phyloP scores from a whole-genome alignment of 768 basidiomycete genomes.

The Lentinus brumalis region DNA sequence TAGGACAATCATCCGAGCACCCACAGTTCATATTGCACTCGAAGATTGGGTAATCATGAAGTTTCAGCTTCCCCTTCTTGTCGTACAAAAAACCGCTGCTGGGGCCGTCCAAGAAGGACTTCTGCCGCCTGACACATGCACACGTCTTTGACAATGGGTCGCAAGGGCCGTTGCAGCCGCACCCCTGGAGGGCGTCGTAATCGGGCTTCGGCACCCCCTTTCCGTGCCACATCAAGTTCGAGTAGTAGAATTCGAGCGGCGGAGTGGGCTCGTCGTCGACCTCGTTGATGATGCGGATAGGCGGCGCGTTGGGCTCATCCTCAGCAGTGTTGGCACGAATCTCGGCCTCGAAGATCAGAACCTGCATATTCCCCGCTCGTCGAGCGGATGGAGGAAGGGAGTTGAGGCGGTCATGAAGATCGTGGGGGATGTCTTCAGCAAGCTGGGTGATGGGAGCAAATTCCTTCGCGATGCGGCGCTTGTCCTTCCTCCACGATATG shows the following conservation, averaged over 20 bases:
- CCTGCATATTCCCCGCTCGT: slow-evolving; percentile 42
- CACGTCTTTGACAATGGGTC: slow-evolving; percentile 76
- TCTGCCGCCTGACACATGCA: slow-evolving; percentile 64
- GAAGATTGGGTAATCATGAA: slow-evolving; percentile 63
- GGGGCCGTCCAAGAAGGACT: slow-evolving; percentile 39
- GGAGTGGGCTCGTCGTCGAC: slow-evolving; percentile 73
- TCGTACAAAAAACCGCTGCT: slow-evolving; percentile 70
- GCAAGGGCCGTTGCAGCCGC: slow-evolving; percentile 75
- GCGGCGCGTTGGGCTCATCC: slow-evolving; percentile 71
- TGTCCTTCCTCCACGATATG: slow-evolving; percentile 24
- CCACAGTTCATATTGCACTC: slow-evolving; percentile 86
- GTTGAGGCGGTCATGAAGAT: slow-evolving; percentile 69
- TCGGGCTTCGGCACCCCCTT: slow-evolving; percentile 71
- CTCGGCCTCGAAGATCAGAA: slow-evolving; percentile 60
- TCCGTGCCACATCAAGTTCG: slow-evolving; percentile 78
- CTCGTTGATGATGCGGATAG: slow-evolving; percentile 66
- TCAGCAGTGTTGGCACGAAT: slow-evolving; percentile 65
- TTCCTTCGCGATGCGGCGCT: slow-evolving; percentile 17
- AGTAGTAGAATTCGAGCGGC: slow-evolving; percentile 86
- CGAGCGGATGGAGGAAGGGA: slow-evolving; percentile 43
- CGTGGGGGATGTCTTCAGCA: slow-evolving; percentile 58
- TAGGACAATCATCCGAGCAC: slow-evolving; percentile 80
- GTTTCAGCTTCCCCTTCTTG: slow-evolving; percentile 49
- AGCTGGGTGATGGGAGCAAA: slow-evolving; percentile 18
- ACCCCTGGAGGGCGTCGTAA: slow-evolving; percentile 57